Conservation (phyloP, 1,284 basidiomycete genomes). For the Cystobasidium pallidum region DNA sequence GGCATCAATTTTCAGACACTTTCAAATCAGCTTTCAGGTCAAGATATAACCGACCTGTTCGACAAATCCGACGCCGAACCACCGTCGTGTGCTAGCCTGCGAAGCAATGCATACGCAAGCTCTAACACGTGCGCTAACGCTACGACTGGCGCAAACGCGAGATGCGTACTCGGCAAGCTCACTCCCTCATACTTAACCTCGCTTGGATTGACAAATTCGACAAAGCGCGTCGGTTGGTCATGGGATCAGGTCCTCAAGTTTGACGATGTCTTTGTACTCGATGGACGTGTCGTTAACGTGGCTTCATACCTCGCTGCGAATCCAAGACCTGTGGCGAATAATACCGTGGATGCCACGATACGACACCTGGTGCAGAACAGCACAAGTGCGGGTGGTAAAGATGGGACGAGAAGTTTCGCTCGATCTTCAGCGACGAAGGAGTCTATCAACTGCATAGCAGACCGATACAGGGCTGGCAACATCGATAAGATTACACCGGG, state of each 20-base stretch:
- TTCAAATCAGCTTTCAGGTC: slow-evolving; percentile 66
- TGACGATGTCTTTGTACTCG: slow-evolving; percentile 78
- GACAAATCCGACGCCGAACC: slow-evolving; percentile 69
- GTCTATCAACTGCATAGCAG: slow-evolving; percentile 75
- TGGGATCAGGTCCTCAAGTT: slow-evolving; percentile 78
- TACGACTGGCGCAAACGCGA: slow-evolving; percentile 59
- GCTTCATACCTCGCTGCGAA: slow-evolving; percentile 80
- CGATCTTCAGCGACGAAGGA: slow-evolving; percentile 68
- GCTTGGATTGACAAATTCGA: slow-evolving; percentile 69
- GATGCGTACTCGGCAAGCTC: slow-evolving; percentile 63
- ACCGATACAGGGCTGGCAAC: slow-evolving; percentile 87
- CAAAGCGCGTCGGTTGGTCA: slow-evolving; percentile 75
- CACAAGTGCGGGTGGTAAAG: slow-evolving; percentile 68
- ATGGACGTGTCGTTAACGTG: slow-evolving; percentile 93
- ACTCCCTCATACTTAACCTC: slow-evolving; percentile 52
- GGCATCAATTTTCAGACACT: slow-evolving; percentile 67
- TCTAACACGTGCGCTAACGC: slow-evolving; percentile 69
- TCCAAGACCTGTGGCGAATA: slow-evolving; percentile 68
- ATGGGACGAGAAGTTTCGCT: slow-evolving; percentile 84
- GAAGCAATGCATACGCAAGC: slow-evolving; percentile 67
- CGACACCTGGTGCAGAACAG: slow-evolving; percentile 66
- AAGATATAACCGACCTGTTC: slow-evolving; percentile 87
- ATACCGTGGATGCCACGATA: slow-evolving; percentile 80
- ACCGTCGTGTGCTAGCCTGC: slow-evolving; percentile 65
- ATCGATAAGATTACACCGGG: slow-evolving; percentile 97